Conservation (phyloP, 2,329 filamentous ascomycete genomes). For the Colletotrichum musicola region DNA sequence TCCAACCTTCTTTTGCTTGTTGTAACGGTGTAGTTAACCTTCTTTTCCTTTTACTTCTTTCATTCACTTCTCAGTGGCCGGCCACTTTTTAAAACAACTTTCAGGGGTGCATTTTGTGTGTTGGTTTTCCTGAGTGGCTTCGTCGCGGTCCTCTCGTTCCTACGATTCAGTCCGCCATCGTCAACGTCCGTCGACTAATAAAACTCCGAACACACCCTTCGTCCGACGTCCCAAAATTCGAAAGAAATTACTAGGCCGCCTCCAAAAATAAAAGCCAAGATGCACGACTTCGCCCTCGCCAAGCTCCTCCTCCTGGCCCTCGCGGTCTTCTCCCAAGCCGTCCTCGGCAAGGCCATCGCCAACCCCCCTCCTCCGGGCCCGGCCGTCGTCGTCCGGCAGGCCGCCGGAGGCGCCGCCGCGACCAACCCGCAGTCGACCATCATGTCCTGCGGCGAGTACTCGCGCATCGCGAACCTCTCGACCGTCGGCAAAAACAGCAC, state of each 20-base stretch:
- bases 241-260: background rate
- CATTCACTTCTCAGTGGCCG: conserved; percentile 37
- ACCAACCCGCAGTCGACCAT: conserved; percentile 15
- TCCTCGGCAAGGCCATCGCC: conserved; percentile 13
- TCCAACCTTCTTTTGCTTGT: conserved; percentile 4
- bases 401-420: conserved; percentile 14
- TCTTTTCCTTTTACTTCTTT: conserved; percentile 14
- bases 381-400: conserved; percentile 37
- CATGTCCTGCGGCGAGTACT: conserved; percentile 55
- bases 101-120: conserved; percentile 12
- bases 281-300: conserved; percentile 32
- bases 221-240: background rate
- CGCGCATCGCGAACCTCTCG: conserved; percentile 60
- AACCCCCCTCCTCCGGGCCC: background rate
- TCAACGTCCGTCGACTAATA: background rate
- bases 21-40: conserved; percentile 1
- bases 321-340: conserved; percentile 23
- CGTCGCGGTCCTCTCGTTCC: conserved; percentile 21
- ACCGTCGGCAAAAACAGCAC: conserved; percentile 59
- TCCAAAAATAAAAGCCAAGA: background rate
- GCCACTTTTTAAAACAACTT: conserved; percentile 30
- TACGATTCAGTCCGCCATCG: background rate
- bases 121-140: background rate
- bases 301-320: conserved; percentile 35
- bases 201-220: background rate